Evolutionary conservation across 352 stramenopile genomes (phyloP).

Genomic region (Globisporangium heterothallicum): DNA sequence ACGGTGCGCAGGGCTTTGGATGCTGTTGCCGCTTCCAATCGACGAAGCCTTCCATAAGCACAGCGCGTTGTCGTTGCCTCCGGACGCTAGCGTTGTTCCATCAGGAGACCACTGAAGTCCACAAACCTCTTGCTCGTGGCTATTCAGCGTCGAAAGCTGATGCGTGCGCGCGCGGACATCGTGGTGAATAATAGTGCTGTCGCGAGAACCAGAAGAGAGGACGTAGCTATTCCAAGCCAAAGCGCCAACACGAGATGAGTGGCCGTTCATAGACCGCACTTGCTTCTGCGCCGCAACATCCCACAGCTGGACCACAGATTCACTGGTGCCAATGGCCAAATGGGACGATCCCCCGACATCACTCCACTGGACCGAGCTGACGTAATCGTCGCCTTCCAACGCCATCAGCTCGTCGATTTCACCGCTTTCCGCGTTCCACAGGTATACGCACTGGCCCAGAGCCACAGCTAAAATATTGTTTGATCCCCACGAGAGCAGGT

Average conservation of each 20-base stretch:
- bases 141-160: slow-evolving; percentile 87
- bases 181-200: slow-evolving; percentile 92
- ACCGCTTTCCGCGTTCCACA: slow-evolving; percentile 96
- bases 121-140: slow-evolving; percentile 97
- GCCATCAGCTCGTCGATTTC: slow-evolving; percentile 94
- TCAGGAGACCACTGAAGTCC: slow-evolving; percentile 96
- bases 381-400: slow-evolving; percentile 90
- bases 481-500: slow-evolving; percentile 96
- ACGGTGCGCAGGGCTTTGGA: slow-evolving; percentile 58
- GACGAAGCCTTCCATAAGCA: slow-evolving; percentile 94
- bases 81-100: slow-evolving; percentile 93
- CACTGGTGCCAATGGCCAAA: slow-evolving; percentile 94
- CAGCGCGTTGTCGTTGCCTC: slow-evolving; percentile 97
- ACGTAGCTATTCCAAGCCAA: slow-evolving; percentile 95
- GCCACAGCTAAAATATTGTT: slow-evolving; percentile 97
- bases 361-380: slow-evolving; percentile 96
- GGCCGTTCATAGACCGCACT: slow-evolving; percentile 90
- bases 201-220: slow-evolving; percentile 91
- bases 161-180: slow-evolving; percentile 70
- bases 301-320: slow-evolving; percentile 95
- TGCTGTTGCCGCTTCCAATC: slow-evolving; percentile 60
- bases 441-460: slow-evolving; percentile 96
- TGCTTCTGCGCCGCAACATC: slow-evolving; percentile 91
- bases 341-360: slow-evolving; percentile 74
- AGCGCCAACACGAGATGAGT: slow-evolving; percentile 91